Evolutionary conservation across 345 rosid genomes (phyloP), one percentile per base, ranked within the genome.

Genomic region (Brassica rapa): DNA sequence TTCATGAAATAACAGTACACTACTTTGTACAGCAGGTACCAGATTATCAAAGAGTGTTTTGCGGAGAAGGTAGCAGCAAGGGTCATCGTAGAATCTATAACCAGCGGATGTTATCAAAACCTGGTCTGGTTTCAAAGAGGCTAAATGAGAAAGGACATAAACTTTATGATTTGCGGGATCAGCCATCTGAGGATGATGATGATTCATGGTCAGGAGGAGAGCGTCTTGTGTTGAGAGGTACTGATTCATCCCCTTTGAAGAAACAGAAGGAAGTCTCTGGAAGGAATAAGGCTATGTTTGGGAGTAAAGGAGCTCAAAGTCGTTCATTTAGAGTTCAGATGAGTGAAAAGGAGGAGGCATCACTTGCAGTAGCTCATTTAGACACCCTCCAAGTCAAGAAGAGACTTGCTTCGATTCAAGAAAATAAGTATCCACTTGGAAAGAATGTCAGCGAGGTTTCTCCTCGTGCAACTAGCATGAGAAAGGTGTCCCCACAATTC

Each of bases 91-190:
- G 91, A 81, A 83, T 85, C 66, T 86, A 85, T 62, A 84, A 85
- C 74, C 88, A 82, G 62, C 85, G 96, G 89, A 82, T 83, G 70
- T 76, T 89, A 78, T 84, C 96, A 3, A 90, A 91, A 85, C 86
- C 84, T 84, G 81, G 86, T 24, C 78, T 85, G 79, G 67, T 85
- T 19, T 46, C 85, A 8, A 93, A 87, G 85, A 90, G 87, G 86
- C 62, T 75, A 14, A 70, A 71, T 57, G 84, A 78, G 75, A 67
- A 72, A 61, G 78, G 56, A 60, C 75, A 87, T 74, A 79, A 85
- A 39, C 76, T 84, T 82, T 88, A 83, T 86, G 71, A 83, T 77
- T 71, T 86, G 65, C 74, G 25, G 62, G 83, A 88, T 77, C 79
- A 85, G 73, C 83, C 80, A 68, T 83, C 81, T 76, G 89, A 91